Percentiles rank a stretch among this genome's conserved stretches.
phyloP scores from a whole-genome alignment of 192 early-diverging fungal species.

The Rhizoclosmatium globosum region DNA sequence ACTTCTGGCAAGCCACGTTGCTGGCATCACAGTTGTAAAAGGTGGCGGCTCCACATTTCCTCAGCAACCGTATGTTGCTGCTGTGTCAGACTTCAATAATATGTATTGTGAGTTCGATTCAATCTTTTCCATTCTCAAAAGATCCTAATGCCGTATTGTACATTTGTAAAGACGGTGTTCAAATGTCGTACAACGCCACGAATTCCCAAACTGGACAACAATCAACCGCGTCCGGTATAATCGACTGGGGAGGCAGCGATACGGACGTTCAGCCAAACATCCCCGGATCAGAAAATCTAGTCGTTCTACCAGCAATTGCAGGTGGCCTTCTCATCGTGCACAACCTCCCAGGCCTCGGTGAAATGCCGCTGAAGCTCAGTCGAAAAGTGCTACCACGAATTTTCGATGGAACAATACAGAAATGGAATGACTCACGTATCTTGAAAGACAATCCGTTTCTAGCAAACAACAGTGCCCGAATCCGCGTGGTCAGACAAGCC shows the following conservation, averaged over 20 bases:
- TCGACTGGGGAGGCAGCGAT: background rate
- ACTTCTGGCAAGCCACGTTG: too few species aligned
- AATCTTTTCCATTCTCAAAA: too few species aligned
- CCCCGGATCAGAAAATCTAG: background rate
- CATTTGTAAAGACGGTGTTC: too few species aligned
- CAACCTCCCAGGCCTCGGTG: constrained; percentile 2
- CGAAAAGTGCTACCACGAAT: constrained; percentile 13
- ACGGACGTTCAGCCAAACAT: background rate
- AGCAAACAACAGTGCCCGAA: background rate
- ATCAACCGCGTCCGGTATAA: background rate
- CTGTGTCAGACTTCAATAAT: too few species aligned
- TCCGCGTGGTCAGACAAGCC: background rate
- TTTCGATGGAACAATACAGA: constrained; percentile 19
- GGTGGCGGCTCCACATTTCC: too few species aligned
- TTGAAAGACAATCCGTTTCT: constrained; percentile 12
- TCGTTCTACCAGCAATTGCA: constrained; percentile 11
- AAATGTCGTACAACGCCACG: background rate
- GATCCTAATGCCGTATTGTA: too few species aligned
- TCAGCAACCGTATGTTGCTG: too few species aligned
- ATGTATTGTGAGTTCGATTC: too few species aligned
- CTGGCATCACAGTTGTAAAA: too few species aligned
- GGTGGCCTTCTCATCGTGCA: constrained; percentile 12
- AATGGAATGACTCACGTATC: constrained; percentile 21
- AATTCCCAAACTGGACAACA: background rate
- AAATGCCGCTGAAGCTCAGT: constrained; percentile 4